Base-by-base conservation (phyloP, 2,329 filamentous ascomycete species). In the Cercospora canescens region DNA sequence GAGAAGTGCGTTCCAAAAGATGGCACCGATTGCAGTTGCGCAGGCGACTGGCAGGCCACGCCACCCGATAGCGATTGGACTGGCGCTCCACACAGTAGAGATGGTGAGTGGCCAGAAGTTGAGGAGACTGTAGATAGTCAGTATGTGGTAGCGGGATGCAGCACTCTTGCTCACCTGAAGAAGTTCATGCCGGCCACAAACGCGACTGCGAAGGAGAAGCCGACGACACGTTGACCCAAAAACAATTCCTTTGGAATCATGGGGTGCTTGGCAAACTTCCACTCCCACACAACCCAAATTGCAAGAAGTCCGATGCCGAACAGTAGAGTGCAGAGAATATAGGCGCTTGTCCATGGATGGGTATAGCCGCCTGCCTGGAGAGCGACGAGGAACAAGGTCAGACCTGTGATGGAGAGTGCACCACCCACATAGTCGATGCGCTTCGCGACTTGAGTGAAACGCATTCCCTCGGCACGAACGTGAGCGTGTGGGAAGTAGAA, bases 61-160 rank as follows among this genome's bases (percentile, higher is more conserved):
- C 62, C 90, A 77, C 11, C 89, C 35, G 60, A 90, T 84, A 24
- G 81, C 83, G 14, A 88, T 76, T 0, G 88, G 87, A 64, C 89
- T 85, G 67, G 90, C 86, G 37, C 85, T 85, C 72, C 88, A 89
- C 2, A 89, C 84, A 65, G 87, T 88, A 76, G 85, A 87, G 2
- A 86, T 84, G 74, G 89, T 84, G 0, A 86, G 86, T 12, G 86
- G 86, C 87, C 87, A 89, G 72, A 89, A 87, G 74, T 85, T 81
- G 30, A 85, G 73, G 7, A 78, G 67, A 55, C 62, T 72, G 59
- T n/a, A 3, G 21, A n/a, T 9, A 32, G 1, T 61, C 35, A 61
- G 59, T 11, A 21, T 39, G 6, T n/a, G 16, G 16, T n/a, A 24
- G 14, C 6, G 7, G 24, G 32, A 35, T 56, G 28, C 28, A 35